Evolutionary conservation across 2,329 filamentous ascomycete genomes (phyloP).

Genomic region (Fusarium dimerum): DNA sequence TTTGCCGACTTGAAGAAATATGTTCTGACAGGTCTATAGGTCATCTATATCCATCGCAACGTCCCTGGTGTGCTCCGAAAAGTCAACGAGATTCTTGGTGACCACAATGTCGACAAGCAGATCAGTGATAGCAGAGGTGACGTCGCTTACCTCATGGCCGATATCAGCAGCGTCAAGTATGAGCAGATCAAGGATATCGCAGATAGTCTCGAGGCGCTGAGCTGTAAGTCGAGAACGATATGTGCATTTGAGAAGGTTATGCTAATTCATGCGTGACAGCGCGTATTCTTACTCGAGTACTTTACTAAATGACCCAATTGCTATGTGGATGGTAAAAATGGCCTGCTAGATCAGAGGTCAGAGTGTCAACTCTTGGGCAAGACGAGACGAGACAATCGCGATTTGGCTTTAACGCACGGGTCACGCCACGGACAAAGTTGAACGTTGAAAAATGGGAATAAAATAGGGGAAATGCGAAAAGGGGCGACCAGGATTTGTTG

Average conservation of each 20-base stretch:
- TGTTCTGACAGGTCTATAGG: slow-evolving; percentile 40
- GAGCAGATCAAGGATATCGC: slow-evolving; percentile 84
- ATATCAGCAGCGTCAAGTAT: slow-evolving; percentile 83
- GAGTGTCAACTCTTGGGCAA: slow-evolving; percentile 12
- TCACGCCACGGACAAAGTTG: slow-evolving; percentile 10
- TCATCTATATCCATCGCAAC: slow-evolving; percentile 97
- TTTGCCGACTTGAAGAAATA: background rate
- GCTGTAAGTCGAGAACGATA: slow-evolving; percentile 57
- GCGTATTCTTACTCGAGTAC: slow-evolving; percentile 48
- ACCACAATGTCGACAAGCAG: slow-evolving; percentile 99
- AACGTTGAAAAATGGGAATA: slow-evolving; percentile 2
- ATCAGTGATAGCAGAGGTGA: slow-evolving; percentile 95
- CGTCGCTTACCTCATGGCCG: slow-evolving; percentile 95
- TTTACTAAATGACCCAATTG: slow-evolving; percentile 39
- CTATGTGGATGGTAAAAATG: slow-evolving; percentile 7
- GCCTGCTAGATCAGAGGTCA: slow-evolving; percentile 5
- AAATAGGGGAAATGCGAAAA: slow-evolving; percentile 6
- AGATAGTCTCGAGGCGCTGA: slow-evolving; percentile 77
- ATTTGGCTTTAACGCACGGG: slow-evolving; percentile 15
- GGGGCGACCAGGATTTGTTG: slow-evolving; percentile 17
- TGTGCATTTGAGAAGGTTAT: slow-evolving; percentile 2
- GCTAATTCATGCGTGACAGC: slow-evolving; percentile 33
- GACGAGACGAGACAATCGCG: slow-evolving; percentile 13
- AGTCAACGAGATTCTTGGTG: slow-evolving; percentile 91
- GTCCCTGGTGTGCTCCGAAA: slow-evolving; percentile 91